Evolutionary conservation across 164 flowering plant species (phyloP), one percentile per base, ranked within the genome.

Genomic region (Vitis labrusca): DNA sequence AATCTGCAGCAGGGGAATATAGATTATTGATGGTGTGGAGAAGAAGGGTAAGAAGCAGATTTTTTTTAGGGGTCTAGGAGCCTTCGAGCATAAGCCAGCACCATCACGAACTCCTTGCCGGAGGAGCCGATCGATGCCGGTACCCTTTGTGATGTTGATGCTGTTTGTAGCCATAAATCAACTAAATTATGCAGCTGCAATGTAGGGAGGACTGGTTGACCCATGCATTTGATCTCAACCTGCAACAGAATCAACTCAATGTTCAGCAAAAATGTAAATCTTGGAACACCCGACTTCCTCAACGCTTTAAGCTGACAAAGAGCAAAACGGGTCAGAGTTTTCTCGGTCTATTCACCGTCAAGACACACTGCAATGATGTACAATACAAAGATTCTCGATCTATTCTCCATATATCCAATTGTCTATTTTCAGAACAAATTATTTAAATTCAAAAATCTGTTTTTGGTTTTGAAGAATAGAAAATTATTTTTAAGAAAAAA

Each of bases 61-160:
- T 49, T 67, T 67, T 52, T 17, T 73, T 56, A 58, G 15, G 70
- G 50, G 11, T 50, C 37, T 15, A 61, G 49, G 44, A 63, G 63
- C 74, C 79, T 91, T 27, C 93, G 84, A 23, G 86, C 76, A 78
- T 94, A 94, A 4, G 75, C 76, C 59, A 94, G 75, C 54, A 88
- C 94, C 98, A 95, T 90, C 17, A 93, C 87, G 59, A 89, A 92
- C 17, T 92, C 98, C 81, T 90, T 83, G 1, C 92, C 98, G 3
- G 97, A 87, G 53, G 91, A 81, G 30, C 98, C 98, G 14, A 89
- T 76, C 1, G 78, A 64, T 64, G 89, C 80, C 0, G 83, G 61
- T 15, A 89, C 78, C 65, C 83, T 77, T 53, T 80, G 76, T 0
- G 91, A 66, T 47, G 86, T 50, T 16, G 90, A 51, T 44, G 83